Evolutionary conservation across 2,329 filamentous ascomycete species (phyloP).

Genomic region (Hypoxylon sp.): DNA sequence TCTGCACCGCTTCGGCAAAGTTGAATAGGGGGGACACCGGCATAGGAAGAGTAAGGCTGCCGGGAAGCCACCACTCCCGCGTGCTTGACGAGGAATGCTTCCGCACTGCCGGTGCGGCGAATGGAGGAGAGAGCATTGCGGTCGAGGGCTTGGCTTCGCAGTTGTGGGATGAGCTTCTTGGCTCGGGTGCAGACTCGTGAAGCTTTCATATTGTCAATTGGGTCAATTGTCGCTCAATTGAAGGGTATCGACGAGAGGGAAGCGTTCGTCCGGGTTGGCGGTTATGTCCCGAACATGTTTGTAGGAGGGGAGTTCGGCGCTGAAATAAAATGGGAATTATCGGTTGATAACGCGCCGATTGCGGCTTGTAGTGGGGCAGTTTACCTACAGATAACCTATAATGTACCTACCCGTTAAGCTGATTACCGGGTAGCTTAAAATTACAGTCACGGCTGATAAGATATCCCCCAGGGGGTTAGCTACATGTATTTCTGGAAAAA

Average conservation of each 20-base stretch:
- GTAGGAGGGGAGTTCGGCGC: constrained; percentile 29
- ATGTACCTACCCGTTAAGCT: background rate
- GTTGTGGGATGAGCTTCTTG: constrained; percentile 32
- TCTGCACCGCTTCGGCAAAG: background rate
- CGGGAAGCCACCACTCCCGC: constrained; percentile 3
- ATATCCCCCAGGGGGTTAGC: background rate
- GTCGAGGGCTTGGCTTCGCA: background rate
- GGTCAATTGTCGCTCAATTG: constrained; percentile 38
- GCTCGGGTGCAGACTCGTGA: constrained; percentile 43
- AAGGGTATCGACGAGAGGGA: constrained; percentile 5
- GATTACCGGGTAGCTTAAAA: constrained; percentile 8
- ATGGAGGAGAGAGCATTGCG: background rate
- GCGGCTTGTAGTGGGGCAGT: constrained; percentile 38
- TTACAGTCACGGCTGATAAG: constrained; percentile 23
- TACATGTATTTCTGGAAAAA: constrained; percentile 14
- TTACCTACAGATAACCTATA: background rate
- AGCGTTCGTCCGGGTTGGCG: constrained; percentile 13
- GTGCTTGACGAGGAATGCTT: background rate
- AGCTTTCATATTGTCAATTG: constrained; percentile 46
- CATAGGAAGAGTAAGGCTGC: constrained; percentile 4
- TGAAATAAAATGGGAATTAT: constrained; percentile 34
- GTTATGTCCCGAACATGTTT: constrained; percentile 21
- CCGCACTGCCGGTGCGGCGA: background rate
- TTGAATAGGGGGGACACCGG: background rate
- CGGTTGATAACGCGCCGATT: constrained; percentile 37